Evolutionary conservation across 352 stramenopile genomes (phyloP).

Genomic region (Thalassiosira allenii): DNA sequence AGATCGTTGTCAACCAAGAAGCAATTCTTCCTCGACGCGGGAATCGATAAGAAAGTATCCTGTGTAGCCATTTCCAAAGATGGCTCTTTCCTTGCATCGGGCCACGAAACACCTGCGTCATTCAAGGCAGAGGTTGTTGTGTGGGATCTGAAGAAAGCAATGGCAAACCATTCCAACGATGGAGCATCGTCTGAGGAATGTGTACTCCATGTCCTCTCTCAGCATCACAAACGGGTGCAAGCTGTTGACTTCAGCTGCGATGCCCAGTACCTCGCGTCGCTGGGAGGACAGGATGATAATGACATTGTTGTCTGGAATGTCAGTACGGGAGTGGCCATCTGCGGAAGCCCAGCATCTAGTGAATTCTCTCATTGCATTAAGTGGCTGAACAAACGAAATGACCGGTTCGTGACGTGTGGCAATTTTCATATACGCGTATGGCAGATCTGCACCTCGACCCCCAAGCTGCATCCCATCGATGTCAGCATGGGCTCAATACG

Average conservation of each 20-base stretch:
- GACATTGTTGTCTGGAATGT: constrained; percentile 96
- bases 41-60: constrained; percentile 91
- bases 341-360: constrained; percentile 91
- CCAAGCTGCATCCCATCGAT: constrained; percentile 93
- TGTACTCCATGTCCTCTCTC: constrained; percentile 91
- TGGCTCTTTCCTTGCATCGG: constrained; percentile 89
- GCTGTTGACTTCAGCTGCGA: constrained; percentile 90
- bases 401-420: constrained; percentile 93
- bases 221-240: constrained; percentile 96
- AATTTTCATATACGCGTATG: constrained; percentile 94
- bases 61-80: constrained; percentile 93
- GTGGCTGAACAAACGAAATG: constrained; percentile 92
- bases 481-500: constrained; percentile 93
- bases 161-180: constrained; percentile 79
- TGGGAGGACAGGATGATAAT: constrained; percentile 97
- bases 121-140: constrained; percentile 95
- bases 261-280: constrained; percentile 90
- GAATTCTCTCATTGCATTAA: constrained; percentile 88
- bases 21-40: constrained; percentile 90
- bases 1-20: constrained; percentile 66
- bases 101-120: constrained; percentile 92
- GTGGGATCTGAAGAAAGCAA: constrained; percentile 92
- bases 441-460: constrained; percentile 89
- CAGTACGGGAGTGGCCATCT: constrained; percentile 89
- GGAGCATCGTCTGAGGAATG: constrained; percentile 70